Evolutionary conservation across 257 asterid species (phyloP).

Genomic region (Haberlea rhodopensis): DNA sequence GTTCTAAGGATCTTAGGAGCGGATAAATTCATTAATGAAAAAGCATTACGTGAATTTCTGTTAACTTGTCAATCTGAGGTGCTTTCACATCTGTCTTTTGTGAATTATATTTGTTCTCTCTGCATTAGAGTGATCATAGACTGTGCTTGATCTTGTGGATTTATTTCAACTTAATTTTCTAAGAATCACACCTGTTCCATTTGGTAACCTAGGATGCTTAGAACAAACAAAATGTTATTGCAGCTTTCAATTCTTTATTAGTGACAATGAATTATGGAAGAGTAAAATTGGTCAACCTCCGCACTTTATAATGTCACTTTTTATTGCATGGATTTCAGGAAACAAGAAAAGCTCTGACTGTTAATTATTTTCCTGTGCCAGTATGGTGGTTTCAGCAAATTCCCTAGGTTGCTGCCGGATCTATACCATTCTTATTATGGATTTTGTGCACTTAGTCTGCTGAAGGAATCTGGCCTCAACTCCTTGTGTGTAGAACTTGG

Average conservation of each 20-base stretch:
- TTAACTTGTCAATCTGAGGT: conserved; percentile 85
- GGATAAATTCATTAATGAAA: conserved; percentile 50
- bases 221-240: background rate
- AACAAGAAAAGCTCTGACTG: background rate
- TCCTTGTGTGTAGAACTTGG: conserved; percentile 67
- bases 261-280: background rate
- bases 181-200: background rate
- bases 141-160: background rate
- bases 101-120: background rate
- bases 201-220: background rate
- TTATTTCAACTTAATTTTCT: background rate
- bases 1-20: conserved; percentile 78
- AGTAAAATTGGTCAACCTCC: background rate
- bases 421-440: conserved; percentile 86
- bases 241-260: background rate
- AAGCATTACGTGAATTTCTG: conserved; percentile 63
- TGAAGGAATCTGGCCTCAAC: conserved; percentile 64
- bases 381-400: conserved; percentile 96
- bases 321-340: background rate
- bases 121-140: background rate
- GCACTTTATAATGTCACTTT: background rate
- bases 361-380: conserved; percentile 35
- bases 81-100: conserved; percentile 29
- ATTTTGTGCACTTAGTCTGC: conserved; percentile 75
- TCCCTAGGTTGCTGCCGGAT: conserved; percentile 74